A percentile compares a stretch with the other conserved stretches of the same genome.
phyloP scores from a whole-genome alignment of 192 early-diverging fungal species.

The Helicostylum pulchrum region DNA sequence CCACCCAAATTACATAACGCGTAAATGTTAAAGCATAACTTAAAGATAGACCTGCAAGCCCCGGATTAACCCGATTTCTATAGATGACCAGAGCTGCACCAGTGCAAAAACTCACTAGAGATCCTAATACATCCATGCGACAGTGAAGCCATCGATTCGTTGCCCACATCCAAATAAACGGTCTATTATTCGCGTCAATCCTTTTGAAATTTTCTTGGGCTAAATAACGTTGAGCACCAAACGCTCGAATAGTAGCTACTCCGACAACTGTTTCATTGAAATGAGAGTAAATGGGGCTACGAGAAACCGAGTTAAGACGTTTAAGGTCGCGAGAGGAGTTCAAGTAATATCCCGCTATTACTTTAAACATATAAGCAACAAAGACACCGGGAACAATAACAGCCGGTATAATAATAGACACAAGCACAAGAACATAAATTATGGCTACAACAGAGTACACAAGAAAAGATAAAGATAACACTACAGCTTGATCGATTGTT shows the following conservation, averaged over 20 bases:
- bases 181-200: slow-evolving; percentile 77
- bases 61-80: slow-evolving; percentile 63
- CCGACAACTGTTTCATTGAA: slow-evolving; percentile 80
- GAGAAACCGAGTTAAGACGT: slow-evolving; percentile 74
- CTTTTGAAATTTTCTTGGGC: slow-evolving; percentile 52
- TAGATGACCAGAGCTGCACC: slow-evolving; percentile 59
- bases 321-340: slow-evolving; percentile 83
- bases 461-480: slow-evolving; percentile 48
- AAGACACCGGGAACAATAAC: slow-evolving; percentile 67
- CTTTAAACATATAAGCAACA: slow-evolving; percentile 54
- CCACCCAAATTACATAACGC: slow-evolving; percentile 72
- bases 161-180: slow-evolving; percentile 83
- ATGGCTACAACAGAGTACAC: slow-evolving; percentile 49
- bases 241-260: slow-evolving; percentile 81
- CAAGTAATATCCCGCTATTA: slow-evolving; percentile 69
- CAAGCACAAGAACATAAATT: slow-evolving; percentile 55
- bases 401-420: slow-evolving; percentile 64
- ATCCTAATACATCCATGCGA: slow-evolving; percentile 76
- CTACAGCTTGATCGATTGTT: slow-evolving; percentile 65
- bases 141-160: slow-evolving; percentile 85
- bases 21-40: slow-evolving; percentile 86
- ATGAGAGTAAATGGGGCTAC: slow-evolving; percentile 72
- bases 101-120: slow-evolving; percentile 71
- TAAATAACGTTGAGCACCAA: slow-evolving; percentile 67
- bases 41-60: slow-evolving; percentile 84